Evolutionary conservation across 768 basidiomycete genomes (phyloP).

Genomic region (Suillus americanus): DNA sequence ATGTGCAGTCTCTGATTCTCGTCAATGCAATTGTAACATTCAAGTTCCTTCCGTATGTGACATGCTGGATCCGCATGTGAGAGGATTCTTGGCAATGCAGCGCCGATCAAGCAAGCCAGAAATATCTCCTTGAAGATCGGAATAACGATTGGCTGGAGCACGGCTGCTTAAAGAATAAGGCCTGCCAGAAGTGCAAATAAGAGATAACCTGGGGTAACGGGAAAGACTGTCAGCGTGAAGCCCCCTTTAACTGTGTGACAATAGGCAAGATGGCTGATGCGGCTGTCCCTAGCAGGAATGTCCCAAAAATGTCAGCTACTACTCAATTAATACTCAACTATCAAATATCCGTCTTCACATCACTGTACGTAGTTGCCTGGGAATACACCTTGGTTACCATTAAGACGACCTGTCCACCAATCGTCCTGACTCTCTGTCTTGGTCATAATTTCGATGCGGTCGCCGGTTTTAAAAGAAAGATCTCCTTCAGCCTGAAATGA

Average conservation of each 20-base stretch:
- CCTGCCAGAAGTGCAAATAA: slow-evolving; percentile 17
- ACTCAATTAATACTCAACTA: neutral
- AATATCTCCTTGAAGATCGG: slow-evolving; percentile 13
- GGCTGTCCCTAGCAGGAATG: neutral
- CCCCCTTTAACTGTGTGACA: neutral
- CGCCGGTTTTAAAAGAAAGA: slow-evolving; percentile 84
- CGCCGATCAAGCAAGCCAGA: slow-evolving; percentile 8
- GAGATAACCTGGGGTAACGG: slow-evolving; percentile 6
- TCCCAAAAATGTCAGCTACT: neutral
- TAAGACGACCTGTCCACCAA: slow-evolving; percentile 94
- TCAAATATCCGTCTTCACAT: slow-evolving; percentile 4
- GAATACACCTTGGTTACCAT: slow-evolving; percentile 85
- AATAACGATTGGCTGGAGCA: slow-evolving; percentile 18
- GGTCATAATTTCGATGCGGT: slow-evolving; percentile 88
- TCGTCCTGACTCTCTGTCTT: slow-evolving; percentile 82
- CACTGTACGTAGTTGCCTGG: slow-evolving; percentile 59
- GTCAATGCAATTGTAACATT: slow-evolving; percentile 14
- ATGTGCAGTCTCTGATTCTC: slow-evolving; percentile 23
- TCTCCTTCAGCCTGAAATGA: slow-evolving; percentile 81
- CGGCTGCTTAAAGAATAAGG: slow-evolving; percentile 16
- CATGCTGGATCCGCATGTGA: slow-evolving; percentile 6
- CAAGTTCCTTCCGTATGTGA: neutral
- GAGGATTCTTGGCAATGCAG: slow-evolving; percentile 14
- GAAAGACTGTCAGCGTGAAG: slow-evolving; percentile 10
- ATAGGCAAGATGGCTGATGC: neutral